Percentiles rank a stretch among this genome's conserved stretches.
phyloP scores from a whole-genome alignment of 345 rosid genomes.

The Dipteronia sinensis region DNA sequence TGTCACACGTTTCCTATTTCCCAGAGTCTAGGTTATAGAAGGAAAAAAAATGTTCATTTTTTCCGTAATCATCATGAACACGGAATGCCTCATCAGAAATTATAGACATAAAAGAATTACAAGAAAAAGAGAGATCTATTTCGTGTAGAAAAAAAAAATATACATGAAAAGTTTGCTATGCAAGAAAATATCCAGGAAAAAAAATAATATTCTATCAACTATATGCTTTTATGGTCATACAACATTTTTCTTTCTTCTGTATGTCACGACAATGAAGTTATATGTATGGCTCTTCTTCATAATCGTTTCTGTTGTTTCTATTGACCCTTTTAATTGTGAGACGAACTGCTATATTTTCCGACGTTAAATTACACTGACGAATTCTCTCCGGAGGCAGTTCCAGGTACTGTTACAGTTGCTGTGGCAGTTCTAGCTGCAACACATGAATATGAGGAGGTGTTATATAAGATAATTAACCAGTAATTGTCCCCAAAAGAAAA shows the following conservation, averaged over 20 bases:
- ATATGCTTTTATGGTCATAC: not conserved
- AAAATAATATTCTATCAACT: not conserved
- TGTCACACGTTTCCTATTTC: not conserved
- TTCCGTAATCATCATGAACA: not conserved
- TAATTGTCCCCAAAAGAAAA: not conserved
- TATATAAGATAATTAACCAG: not conserved
- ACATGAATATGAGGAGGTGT: not conserved
- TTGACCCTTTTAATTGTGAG: not conserved
- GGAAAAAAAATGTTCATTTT: not conserved
- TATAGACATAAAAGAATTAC: too few species aligned
- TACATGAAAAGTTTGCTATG: not conserved
- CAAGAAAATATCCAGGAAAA: not conserved
- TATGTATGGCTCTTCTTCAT: not conserved
- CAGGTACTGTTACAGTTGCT: not conserved
- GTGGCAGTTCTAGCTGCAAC: constrained; percentile 6
- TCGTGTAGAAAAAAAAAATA: not conserved
- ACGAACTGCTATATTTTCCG: not conserved
- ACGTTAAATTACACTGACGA: not conserved
- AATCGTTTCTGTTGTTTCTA: not conserved
- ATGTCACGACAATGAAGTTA: too few species aligned
- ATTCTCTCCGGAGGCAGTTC: not conserved
- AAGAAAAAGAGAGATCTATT: not conserved
- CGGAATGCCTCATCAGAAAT: not conserved
- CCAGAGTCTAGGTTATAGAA: not conserved
- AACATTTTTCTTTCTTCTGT: not conserved